Evolutionary conservation across 2,329 filamentous ascomycete species (phyloP).

Genomic region (Parasarocladium wereldwijsianum): DNA sequence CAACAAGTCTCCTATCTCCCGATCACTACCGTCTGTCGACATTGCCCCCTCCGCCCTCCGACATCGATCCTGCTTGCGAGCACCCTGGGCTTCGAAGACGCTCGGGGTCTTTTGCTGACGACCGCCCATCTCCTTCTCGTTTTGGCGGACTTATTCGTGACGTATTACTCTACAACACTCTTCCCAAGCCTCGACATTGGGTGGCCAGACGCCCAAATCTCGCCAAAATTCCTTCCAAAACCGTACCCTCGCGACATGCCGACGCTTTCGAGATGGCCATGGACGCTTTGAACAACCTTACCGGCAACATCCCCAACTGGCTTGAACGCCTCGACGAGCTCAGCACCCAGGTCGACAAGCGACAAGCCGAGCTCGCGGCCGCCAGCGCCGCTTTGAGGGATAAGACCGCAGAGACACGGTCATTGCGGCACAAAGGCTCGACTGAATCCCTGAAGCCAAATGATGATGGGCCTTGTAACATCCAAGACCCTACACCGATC

Average conservation of each 20-base stretch:
- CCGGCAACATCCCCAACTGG: slow-evolving; percentile 45
- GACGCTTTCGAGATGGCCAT: slow-evolving; percentile 23
- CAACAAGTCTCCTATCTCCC: no score
- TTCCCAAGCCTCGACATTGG: no score
- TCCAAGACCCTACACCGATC: slow-evolving; percentile 9
- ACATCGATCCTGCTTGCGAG: no score
- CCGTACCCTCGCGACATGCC: slow-evolving; percentile 1
- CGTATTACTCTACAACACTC: no score
- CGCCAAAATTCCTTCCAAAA: slow-evolving; percentile 5
- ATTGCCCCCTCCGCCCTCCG: no score
- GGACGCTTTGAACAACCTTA: slow-evolving; percentile 41
- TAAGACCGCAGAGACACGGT: slow-evolving; percentile 19
- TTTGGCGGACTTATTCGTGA: no score
- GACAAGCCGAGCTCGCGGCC: slow-evolving; percentile 44
- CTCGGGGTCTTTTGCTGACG: no score
- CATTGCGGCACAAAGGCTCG: slow-evolving; percentile 35
- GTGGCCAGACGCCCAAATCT: slow-evolving; percentile 1
- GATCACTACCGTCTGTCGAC: no score
- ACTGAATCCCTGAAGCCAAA: slow-evolving; percentile 37
- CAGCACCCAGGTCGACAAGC: slow-evolving; percentile 43
- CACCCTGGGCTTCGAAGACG: no score
- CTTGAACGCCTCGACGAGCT: slow-evolving; percentile 42
- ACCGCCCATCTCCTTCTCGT: no score
- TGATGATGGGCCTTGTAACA: slow-evolving; percentile 23
- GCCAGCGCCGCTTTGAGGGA: slow-evolving; percentile 17